Base-by-base conservation (phyloP, 2,329 filamentous ascomycete species). In the Calycina marina region DNA sequence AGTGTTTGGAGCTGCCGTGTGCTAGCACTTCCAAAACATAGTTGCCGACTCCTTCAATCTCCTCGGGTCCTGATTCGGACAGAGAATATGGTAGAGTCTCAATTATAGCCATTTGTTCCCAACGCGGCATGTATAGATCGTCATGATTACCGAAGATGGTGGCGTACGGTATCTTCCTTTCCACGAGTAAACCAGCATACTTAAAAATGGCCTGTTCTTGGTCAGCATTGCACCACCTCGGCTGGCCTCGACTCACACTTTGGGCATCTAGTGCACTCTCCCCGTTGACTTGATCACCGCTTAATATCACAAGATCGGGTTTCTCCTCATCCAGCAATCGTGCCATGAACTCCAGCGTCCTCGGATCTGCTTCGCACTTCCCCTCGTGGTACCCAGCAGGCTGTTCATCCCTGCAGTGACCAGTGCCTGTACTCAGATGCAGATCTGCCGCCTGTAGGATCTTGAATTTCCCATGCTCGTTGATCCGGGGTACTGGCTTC, bases 101-200 rank as follows among this genome's bases (percentile, higher is more conserved):
- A 46, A 93, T 74, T 10, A 98, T 65, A 3, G 73, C 65, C 86
- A 98, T 96, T 49, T 90, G 77, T 2, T 72, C 70, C 4, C 69
- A 62, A 35, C 90, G 78, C 11, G 76, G 72, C 42, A 94, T 67
- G 28, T 81, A 73, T 61, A 96, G 88, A 48, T 96, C 88, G 50
- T 98, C 90, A 55, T 98, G 90, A 54, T 98, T 98, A 35, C 90
- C 90, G 50, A 96, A 94, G 38, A 98, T 96, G 39, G 78, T 77
- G 11, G 85, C 82, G 49, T 92, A 96, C 0, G 90, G 90, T 22
- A 96, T 84, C 48, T 84, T 83, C 53, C 81, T 81, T 53, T 84
- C 74, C 40, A 84, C 79, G 31, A 98, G 72, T 9, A 92, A 65
- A 29, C 82, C 75, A 4, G 83, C 80, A 48, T 86, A 84, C 58